Base-by-base conservation (phyloP, 2,329 filamentous ascomycete species). In the Lecanicillium sp. region DNA sequence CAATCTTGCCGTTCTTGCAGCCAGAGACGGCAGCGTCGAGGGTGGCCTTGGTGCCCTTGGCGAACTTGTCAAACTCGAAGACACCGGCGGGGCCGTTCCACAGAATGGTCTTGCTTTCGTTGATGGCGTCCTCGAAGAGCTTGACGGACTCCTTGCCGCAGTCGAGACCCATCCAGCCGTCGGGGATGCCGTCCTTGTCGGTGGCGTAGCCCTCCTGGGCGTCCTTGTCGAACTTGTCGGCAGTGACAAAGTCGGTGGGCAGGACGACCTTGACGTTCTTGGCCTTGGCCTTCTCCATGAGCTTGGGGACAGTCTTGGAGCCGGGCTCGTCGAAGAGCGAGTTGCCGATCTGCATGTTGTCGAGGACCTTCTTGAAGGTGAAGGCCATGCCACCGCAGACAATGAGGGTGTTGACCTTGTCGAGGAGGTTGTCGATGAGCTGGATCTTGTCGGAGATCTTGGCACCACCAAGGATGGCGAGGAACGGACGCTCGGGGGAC, bases 361-460 rank as follows among this genome's bases (percentile, higher is more conserved):
- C 81, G 49, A 97, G 80, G n/a, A 89, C 91, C 82, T 98, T 98
- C 81, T 97, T 97, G 82, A 98, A 98, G 61, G 93, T 98, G 77
- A 97, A 98, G 54, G 93, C 90, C 93, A 98, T 98, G 62, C 78
- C 93, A 66, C 93, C 93, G 68, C 91, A 95, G 72, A 98, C 86
- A 71, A 98, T 86, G 57, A 98, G 81, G 68, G 85, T 93, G 80
- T 98, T 81, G 70, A 98, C 90, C 81, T 98, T 97, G 72, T 90
- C 87, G 58, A 98, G 85, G 57, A 98, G 79, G 79, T 98, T 98
- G 75, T 98, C 90, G 66, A 98, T 97, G 61, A 98, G 81, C 78
- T 96, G 89, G 69, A 98, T 98, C 85, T 98, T 98, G 81, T 98
- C 93, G 37, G 89, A 94, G 59, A 98, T 90, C 81, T 98, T 98